Percentiles rank a stretch among this genome's conserved stretches.
These are phyloP conservation scores for Fusarium tanahbumbuense DNA, from an alignment of 2,329 filamentous ascomycete genomes.

Conservation along the genomic window DNA sequence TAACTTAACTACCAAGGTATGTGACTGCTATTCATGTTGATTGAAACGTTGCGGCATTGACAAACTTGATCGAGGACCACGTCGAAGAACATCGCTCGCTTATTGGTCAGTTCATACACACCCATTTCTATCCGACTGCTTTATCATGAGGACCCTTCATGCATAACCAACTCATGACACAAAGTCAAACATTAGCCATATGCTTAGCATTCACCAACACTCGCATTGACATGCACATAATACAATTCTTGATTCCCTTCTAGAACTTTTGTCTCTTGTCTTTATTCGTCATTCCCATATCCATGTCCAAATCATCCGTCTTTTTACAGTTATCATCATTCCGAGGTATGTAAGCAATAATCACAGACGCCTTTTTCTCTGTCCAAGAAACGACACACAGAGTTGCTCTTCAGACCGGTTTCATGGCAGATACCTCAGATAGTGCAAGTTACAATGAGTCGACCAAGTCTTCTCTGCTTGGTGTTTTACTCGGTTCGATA, in stretches of 20 bases:
- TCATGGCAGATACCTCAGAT: constrained; percentile 29
- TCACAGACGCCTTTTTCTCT: constrained; percentile 44
- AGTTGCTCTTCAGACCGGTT: constrained; percentile 39
- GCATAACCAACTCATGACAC: constrained; percentile 26
- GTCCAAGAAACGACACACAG: constrained; percentile 66
- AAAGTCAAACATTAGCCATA: neutral
- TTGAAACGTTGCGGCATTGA: constrained; percentile 2
- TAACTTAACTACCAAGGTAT: neutral
- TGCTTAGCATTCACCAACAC: constrained; percentile 5
- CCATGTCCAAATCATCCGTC: constrained; percentile 18
- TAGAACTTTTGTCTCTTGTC: constrained; percentile 29
- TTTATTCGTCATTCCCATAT: constrained; percentile 14
- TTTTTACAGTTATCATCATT: constrained; percentile 42
- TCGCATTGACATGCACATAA: constrained; percentile 1
- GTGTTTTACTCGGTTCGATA: constrained; percentile 28
- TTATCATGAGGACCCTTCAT: constrained; percentile 32
- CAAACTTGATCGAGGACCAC: constrained; percentile 36
- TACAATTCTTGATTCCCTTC: constrained; percentile 2
- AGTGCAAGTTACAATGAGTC: constrained; percentile 43
- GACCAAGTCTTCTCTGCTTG: constrained; percentile 27
- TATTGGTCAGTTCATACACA: constrained; percentile 33
- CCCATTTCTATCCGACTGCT: constrained; percentile 1
- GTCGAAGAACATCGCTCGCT: constrained; percentile 16
- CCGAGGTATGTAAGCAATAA: constrained; percentile 31
- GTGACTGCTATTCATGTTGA: neutral